phyloP scores from a whole-genome alignment of 768 basidiomycete species.

The Coprinopsis sp. region DNA sequence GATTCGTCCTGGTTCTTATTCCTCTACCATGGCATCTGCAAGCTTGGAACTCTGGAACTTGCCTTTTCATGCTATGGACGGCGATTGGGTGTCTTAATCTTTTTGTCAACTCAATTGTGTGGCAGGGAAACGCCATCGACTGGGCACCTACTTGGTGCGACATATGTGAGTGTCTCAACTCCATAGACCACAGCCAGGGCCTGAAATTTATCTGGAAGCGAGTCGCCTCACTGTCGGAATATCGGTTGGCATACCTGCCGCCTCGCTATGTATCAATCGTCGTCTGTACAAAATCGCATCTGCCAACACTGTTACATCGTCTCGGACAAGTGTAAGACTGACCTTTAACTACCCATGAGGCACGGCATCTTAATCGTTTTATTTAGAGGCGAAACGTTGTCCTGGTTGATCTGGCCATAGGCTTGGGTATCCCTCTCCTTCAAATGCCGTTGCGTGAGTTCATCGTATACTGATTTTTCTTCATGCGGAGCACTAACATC shows the following conservation, averaged over 20 bases:
- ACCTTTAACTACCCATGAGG: too few relatives aligned
- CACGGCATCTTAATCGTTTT: too few relatives aligned
- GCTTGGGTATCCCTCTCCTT: slow-evolving; percentile 36
- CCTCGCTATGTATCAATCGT: too few relatives aligned
- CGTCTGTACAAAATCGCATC: too few relatives aligned
- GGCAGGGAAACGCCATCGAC: slow-evolving; percentile 44
- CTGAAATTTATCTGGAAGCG: too few relatives aligned
- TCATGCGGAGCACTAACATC: slow-evolving; percentile 24
- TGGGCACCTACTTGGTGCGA: slow-evolving; percentile 47
- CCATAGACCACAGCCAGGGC: too few relatives aligned
- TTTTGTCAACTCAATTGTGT: slow-evolving; percentile 56
- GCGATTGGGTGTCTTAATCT: slow-evolving; percentile 39
- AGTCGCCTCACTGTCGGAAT: too few relatives aligned
- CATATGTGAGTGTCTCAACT: slow-evolving; percentile 36
- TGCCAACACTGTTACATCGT: too few relatives aligned
- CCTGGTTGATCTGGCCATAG: slow-evolving; percentile 31
- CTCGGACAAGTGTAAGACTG: too few relatives aligned
- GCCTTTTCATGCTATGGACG: slow-evolving; percentile 8
- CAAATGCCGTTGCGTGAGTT: slow-evolving; percentile 43
- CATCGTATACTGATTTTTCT: too few relatives aligned
- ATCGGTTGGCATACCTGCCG: too few relatives aligned
- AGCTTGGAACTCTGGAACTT: slow-evolving; percentile 43
- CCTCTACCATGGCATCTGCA: slow-evolving; percentile 46
- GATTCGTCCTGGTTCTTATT: slow-evolving; percentile 37
- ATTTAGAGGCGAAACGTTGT: too few relatives aligned